These are phyloP conservation scores for Hanseniaspora taiwanica DNA, from an alignment of 805 yeast genomes.

Conservation along the genomic window DNA sequence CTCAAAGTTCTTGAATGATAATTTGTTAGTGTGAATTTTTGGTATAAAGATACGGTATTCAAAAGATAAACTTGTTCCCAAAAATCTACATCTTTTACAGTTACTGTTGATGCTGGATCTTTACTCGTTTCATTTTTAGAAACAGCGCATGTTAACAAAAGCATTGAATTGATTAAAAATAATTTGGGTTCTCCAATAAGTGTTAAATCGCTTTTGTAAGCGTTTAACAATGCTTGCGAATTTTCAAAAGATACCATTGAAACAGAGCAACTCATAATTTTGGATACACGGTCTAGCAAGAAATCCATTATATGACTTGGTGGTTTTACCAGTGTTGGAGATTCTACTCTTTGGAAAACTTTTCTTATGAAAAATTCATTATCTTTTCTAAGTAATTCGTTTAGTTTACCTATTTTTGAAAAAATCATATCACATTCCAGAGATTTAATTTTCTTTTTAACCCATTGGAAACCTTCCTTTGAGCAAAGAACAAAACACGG, in stretches of 20 bases:
- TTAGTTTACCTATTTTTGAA: constrained; percentile 1
- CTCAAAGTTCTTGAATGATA: neutral
- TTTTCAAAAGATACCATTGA: neutral
- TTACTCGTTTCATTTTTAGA: neutral
- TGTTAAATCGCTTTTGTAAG: constrained; percentile 1
- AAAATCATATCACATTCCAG: neutral
- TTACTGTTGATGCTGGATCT: neutral
- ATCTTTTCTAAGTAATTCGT: constrained; percentile 2
- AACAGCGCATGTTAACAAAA: constrained; percentile 2
- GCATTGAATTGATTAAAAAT: constrained; percentile 2
- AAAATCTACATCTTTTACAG: constrained; percentile 1
- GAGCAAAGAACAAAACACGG: neutral
- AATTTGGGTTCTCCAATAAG: constrained; percentile 2
- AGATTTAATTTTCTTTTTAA: neutral
- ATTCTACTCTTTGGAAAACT: constrained; percentile 2
- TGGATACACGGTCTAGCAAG: neutral
- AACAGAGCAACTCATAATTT: neutral
- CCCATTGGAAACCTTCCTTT: neutral
- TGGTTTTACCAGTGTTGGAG: constrained; percentile 1
- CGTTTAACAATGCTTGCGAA: neutral
- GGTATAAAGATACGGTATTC: constrained; percentile 1
- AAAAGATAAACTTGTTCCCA: constrained; percentile 1
- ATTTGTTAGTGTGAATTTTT: constrained; percentile 1
- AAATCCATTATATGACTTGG: constrained; percentile 1
- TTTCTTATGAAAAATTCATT: constrained; percentile 1